Evolutionary conservation across 805 yeast genomes (phyloP).

Genomic region (Schwanniomyces polymorphus): DNA sequence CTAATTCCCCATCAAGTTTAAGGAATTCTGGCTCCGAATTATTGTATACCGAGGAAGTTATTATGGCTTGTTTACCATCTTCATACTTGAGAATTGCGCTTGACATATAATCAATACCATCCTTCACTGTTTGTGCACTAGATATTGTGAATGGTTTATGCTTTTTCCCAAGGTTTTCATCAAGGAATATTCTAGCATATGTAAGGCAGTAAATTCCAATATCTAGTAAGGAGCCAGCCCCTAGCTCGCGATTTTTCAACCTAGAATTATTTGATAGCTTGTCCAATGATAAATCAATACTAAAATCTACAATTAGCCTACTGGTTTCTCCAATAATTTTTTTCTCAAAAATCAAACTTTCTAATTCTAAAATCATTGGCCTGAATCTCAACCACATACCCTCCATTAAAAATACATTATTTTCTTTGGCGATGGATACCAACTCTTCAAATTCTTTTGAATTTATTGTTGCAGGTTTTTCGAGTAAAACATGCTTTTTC

Average conservation of each 20-base stretch:
- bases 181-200: conserved; percentile 37
- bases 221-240: conserved; percentile 59
- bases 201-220: conserved; percentile 54
- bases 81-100: conserved; percentile 36
- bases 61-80: conserved; percentile 39
- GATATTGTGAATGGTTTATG: conserved; percentile 27
- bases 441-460: conserved; percentile 43
- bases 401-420: conserved; percentile 53
- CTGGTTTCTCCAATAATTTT: conserved; percentile 46
- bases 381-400: conserved; percentile 59
- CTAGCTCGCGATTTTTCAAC: conserved; percentile 44
- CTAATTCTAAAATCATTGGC: conserved; percentile 42
- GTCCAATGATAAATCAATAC: conserved; percentile 33
- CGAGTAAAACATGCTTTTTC: conserved; percentile 53
- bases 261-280: conserved; percentile 32
- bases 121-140: conserved; percentile 19
- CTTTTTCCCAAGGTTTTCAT: conserved; percentile 16
- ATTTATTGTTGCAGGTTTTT: conserved; percentile 55
- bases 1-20: conserved; percentile 35
- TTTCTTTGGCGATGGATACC: conserved; percentile 41
- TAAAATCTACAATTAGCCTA: conserved; percentile 45
- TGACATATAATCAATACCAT: conserved; percentile 44
- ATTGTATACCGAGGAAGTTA: conserved; percentile 30
- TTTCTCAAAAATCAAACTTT: conserved; percentile 36
- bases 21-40: conserved; percentile 26